Evolutionary conservation across 2,329 filamentous ascomycete species (phyloP).

Genomic region (Fusarium sp.): DNA sequence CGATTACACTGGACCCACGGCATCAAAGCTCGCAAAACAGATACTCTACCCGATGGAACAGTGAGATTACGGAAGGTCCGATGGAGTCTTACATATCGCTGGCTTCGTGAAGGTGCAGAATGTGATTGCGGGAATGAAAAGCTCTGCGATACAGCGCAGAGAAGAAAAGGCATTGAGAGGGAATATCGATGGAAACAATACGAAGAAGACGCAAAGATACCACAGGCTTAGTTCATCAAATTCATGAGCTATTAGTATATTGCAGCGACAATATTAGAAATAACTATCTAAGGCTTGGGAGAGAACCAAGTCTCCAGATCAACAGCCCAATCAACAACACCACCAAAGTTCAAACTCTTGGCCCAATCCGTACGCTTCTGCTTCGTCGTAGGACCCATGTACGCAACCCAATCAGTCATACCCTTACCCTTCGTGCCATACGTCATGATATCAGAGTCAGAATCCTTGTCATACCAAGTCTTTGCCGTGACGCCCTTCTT

Average conservation of each 20-base stretch:
- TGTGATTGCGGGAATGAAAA: slow-evolving; percentile 64
- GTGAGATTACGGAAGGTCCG: slow-evolving; percentile 58
- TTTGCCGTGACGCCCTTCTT: slow-evolving; percentile 32
- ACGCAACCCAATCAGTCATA: slow-evolving; percentile 49
- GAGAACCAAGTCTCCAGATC: slow-evolving; percentile 47
- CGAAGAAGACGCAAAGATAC: slow-evolving; percentile 36
- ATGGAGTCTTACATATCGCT: slow-evolving; percentile 69
- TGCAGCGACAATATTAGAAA: no score
- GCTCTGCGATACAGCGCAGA: slow-evolving; percentile 65
- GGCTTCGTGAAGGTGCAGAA: slow-evolving; percentile 59
- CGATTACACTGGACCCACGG: slow-evolving; percentile 68
- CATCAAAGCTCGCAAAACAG: slow-evolving; percentile 66
- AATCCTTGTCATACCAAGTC: slow-evolving; percentile 38
- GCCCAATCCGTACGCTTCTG: slow-evolving; percentile 32
- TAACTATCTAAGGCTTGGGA: slow-evolving; percentile 21
- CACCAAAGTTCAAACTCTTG: slow-evolving; percentile 47
- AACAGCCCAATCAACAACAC: slow-evolving; percentile 50
- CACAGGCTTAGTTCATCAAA: slow-evolving; percentile 1
- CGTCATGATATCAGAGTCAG: slow-evolving; percentile 45
- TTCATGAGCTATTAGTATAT: slow-evolving; percentile 14
- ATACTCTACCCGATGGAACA: slow-evolving; percentile 59
- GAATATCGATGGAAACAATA: slow-evolving; percentile 64
- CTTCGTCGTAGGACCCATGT: slow-evolving; percentile 47
- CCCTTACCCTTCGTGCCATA: slow-evolving; percentile 39
- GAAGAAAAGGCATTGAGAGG: slow-evolving; percentile 58